Base-by-base conservation (phyloP, 2,329 filamentous ascomycete genomes). In the Colletotrichum orbiculare region DNA sequence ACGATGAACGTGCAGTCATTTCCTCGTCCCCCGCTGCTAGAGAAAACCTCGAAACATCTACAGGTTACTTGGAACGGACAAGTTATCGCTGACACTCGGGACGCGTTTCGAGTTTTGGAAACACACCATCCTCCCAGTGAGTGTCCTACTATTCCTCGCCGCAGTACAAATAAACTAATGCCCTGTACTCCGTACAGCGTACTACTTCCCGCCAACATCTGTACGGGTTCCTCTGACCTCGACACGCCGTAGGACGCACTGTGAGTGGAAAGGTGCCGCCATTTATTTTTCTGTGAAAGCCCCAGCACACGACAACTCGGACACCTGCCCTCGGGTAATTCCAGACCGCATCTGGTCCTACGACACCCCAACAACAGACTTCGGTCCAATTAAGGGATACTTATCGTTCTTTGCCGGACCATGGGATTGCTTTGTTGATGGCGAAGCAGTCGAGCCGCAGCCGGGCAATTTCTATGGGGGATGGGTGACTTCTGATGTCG, bases 381-480 rank as follows among this genome's bases (percentile, higher is more conserved):
- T 87, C 72, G 79, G 78, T 68, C 75, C 76, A 6, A 83, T 90
- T 71, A 83, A 82, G 69, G 84, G 82, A 12, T 84, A 84, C 73
- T 69, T 90, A 54, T 85, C 83, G 45, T 87, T 89, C 69, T 89
- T 88, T 71, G 85, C 84, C 11, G 85, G 82, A 12, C 86, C 86
- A 11, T 89, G 86, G 86, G 83, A 87, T 63, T 89, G 87, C 70
- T 87, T 80, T 73, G 86, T 88, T 5, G 86, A 89, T 72, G 85
- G 85, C 9, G 86, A 89, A 73, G 80, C 80, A 70, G 87, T 88
- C 17, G 78, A 83, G 73, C 77, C 85, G 43, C 86, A 89, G 76
- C 85, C 84, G 13, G 85, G 85, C 8, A 86, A 89, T 69, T 89
- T 88, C 68, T 89, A 89, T 74, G 87, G 87, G 33, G 87, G 87